phyloP scores from a whole-genome alignment of 2,329 filamentous ascomycete species.

The Didymella segeticola region DNA sequence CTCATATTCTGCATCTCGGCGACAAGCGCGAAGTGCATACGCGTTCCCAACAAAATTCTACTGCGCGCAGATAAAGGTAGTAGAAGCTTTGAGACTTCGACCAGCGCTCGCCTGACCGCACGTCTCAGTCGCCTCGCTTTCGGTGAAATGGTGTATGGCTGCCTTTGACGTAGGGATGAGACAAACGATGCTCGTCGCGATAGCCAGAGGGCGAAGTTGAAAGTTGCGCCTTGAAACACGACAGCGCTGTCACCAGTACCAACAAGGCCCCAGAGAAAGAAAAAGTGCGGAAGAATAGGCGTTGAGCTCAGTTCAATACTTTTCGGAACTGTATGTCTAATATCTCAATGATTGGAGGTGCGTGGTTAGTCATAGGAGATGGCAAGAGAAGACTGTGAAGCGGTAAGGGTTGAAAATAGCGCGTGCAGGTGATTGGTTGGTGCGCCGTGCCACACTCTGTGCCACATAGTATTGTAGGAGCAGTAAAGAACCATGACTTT shows the following conservation, averaged over 20 bases:
- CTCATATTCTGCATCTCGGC: slow-evolving; percentile 2
- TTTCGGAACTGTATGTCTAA: background rate
- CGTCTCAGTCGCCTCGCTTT: background rate
- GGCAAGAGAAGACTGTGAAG: background rate
- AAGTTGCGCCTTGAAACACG: background rate
- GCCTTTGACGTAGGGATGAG: too few species aligned
- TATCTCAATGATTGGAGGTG: background rate
- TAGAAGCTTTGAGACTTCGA: background rate
- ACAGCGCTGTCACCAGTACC: background rate
- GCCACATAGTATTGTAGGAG: background rate
- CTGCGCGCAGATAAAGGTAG: background rate
- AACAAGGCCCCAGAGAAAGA: background rate
- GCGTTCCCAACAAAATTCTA: background rate
- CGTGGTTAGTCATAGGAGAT: background rate
- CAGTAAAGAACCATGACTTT: background rate
- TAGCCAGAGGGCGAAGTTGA: background rate
- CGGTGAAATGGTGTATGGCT: background rate
- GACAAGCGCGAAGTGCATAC: background rate
- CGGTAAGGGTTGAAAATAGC: background rate
- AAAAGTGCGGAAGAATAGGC: background rate
- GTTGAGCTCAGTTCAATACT: background rate
- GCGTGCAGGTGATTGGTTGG: slow-evolving; percentile 8
- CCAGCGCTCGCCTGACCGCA: background rate
- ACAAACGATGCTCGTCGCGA: background rate
- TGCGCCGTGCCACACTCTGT: background rate